Evolutionary conservation across 768 basidiomycete species (phyloP), one percentile per base, ranked within the genome.

Genomic region (Baorangia bicolor): DNA sequence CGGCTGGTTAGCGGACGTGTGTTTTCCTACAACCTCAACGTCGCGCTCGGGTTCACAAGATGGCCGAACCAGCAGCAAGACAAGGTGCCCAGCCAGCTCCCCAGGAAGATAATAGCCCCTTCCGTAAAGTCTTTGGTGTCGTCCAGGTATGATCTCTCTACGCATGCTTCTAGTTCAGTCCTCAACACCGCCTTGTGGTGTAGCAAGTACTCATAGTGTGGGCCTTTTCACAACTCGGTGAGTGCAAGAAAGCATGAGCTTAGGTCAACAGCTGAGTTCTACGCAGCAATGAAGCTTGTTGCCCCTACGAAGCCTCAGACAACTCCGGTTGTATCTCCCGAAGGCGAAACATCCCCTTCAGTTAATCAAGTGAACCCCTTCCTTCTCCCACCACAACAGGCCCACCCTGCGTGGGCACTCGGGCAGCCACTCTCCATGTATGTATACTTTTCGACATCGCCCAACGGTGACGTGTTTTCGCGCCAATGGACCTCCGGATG

Each of bases 121-220:
- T 72, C 47, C 66, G 73, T 51, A 77, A 72, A 43, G 56, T 77
- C 30, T 59, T 78, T n/a, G 56, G 63, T 0, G 61, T 75, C n/a
- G 72, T 68, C 27, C 81, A 82, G 75, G 80, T 80, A 56, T 47
- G 75, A 27, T 11, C n/a, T 39, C 16, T 31, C 48, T 51, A 55
- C 38, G 56, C 49, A 46, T 51, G 18, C 46, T 39, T 20, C 34
- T 3, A 6, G 31, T 52, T 23, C 42, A 46, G 48, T 34, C 35
- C 53, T 51, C 46, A 64, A 47, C 38, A 45, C 30, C 47, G 35
- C 48, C 33, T 38, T 20, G 45, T 56, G 30, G 21, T 57, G 18
- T 49, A 91, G 89, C 88, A 90, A 90, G 69, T 84, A 21, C 71
- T 90, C 40, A 58, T 91, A 49, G 73, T 87, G 56, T 90, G 81